Conservation (phyloP, 2,329 filamentous ascomycete genomes). For the Arthrobotrys entomopaga region DNA sequence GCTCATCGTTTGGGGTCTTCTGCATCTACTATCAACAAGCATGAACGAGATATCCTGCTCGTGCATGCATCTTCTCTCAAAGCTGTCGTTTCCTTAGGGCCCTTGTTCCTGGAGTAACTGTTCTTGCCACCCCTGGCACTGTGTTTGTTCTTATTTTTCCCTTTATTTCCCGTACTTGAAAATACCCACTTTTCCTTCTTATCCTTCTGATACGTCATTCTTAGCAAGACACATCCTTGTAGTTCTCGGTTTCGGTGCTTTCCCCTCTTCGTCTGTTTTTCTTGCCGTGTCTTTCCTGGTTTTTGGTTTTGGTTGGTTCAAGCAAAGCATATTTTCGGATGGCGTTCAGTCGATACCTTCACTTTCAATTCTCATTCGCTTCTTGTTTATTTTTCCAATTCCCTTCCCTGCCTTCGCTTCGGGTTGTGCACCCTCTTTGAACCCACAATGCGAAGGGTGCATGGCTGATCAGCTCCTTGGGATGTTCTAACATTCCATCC, state of each 20-base stretch:
- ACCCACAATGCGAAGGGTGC: background rate
- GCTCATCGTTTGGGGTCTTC: conserved; percentile 5
- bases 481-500: conserved; percentile 13
- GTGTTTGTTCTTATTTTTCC: conserved; percentile 22
- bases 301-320: conserved; percentile 27
- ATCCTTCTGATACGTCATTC: conserved; percentile 41
- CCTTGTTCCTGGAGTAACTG: conserved; percentile 43
- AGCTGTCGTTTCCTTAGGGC: conserved; percentile 25
- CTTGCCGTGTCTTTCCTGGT: conserved; percentile 14
- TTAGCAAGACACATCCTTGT: conserved; percentile 26
- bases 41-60: conserved; percentile 29
- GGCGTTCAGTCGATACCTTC: conserved; percentile 28
- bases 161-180: conserved; percentile 15
- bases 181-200: conserved; percentile 38
- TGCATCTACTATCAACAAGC: conserved; percentile 15
- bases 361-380: conserved; percentile 24
- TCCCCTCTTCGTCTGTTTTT: conserved; percentile 19
- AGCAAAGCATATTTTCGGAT: conserved; percentile 28
- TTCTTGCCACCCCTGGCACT: conserved; percentile 20
- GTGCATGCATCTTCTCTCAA: conserved; percentile 36
- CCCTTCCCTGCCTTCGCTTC: background rate
- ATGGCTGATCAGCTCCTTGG: conserved; percentile 32
- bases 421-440: conserved; percentile 11
- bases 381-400: conserved; percentile 19
- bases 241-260: conserved; percentile 12